Base-by-base conservation (phyloP, 257 asterid species). In the Ligustrum vulgare region DNA sequence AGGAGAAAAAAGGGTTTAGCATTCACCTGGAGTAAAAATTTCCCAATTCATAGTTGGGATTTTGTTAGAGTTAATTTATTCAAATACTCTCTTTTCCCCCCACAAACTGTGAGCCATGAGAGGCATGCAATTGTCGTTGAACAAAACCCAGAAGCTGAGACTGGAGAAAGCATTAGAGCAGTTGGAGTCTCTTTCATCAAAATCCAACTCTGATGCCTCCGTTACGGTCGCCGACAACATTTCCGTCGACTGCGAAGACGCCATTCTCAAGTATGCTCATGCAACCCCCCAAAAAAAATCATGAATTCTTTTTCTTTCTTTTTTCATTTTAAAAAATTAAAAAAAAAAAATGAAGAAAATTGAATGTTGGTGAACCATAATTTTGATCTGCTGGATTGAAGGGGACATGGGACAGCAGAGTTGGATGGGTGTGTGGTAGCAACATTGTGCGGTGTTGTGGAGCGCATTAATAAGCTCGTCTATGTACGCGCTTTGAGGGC, bases 351-450 rank as follows among this genome's bases (percentile, higher is more conserved):
- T 8, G 11, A 56, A 2, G 23, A 67, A 77, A 72, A 33, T 25
- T 33, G 31, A 16, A n/a, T 28, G 68, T 70, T 45, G 35, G 8
- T 54, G 7, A 31, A 15, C 54, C 37, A 12, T 41, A 16, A 23
- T 51, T 45, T 37, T n/a, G 34, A 22, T 75, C 71, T 60, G 69
- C 67, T 84, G 74, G 56, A 54, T 81, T 74, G 82, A 74, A 94
- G 98, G 93, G 98, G 98, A 65, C 98, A 94, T 47, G 98, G 98
- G 67, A 94, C 97, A 39, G 74, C 85, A 79, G 97, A 94, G 81
- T 74, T 88, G 82, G 89, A 87, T 12, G 96, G 91, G 6, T 87
- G 85, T 54, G 78, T 94, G 75, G 89, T 87, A 75, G 97, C 97
- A 36, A 89, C 96, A 25, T 78, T 89, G 0, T 94, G 97, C 69